Evolutionary conservation across 768 basidiomycete species (phyloP).

Genomic region (Obba rivulosa): DNA sequence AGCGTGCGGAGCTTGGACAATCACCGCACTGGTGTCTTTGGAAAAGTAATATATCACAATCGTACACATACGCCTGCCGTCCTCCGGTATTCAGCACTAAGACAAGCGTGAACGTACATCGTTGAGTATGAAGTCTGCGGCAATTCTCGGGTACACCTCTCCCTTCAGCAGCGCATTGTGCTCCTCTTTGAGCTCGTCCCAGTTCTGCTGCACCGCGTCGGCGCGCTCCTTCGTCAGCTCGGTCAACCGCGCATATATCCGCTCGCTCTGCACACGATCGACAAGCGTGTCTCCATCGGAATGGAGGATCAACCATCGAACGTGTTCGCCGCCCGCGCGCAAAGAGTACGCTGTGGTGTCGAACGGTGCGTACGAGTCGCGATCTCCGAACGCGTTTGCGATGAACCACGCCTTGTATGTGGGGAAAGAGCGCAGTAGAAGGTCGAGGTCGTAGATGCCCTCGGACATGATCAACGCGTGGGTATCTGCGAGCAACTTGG

Average conservation of each 20-base stretch:
- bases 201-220: slow-evolving; percentile 4
- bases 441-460: slow-evolving; percentile 74
- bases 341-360: slow-evolving; percentile 39
- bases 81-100: too few species aligned
- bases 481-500: slow-evolving; percentile 36
- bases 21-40: too few species aligned
- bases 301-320: slow-evolving; percentile 71
- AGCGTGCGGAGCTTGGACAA: too few species aligned
- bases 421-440: slow-evolving; percentile 60
- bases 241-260: slow-evolving; percentile 52
- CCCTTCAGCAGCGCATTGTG: slow-evolving; percentile 15
- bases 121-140: slow-evolving; percentile 11
- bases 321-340: slow-evolving; percentile 28
- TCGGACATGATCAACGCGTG: slow-evolving; percentile 61
- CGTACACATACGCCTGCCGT: too few species aligned
- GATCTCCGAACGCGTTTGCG: slow-evolving; percentile 51
- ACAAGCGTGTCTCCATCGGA: slow-evolving; percentile 69
- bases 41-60: too few species aligned
- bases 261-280: slow-evolving; percentile 54
- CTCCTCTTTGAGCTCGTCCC: slow-evolving; percentile 11
- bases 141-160: slow-evolving; percentile 11
- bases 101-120: background rate
- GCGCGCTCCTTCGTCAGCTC: slow-evolving; percentile 15
- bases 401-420: slow-evolving; percentile 69
- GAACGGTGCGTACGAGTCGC: slow-evolving; percentile 41